Conservation (phyloP, 2,329 filamentous ascomycete species). For the Cercospora sojina region DNA sequence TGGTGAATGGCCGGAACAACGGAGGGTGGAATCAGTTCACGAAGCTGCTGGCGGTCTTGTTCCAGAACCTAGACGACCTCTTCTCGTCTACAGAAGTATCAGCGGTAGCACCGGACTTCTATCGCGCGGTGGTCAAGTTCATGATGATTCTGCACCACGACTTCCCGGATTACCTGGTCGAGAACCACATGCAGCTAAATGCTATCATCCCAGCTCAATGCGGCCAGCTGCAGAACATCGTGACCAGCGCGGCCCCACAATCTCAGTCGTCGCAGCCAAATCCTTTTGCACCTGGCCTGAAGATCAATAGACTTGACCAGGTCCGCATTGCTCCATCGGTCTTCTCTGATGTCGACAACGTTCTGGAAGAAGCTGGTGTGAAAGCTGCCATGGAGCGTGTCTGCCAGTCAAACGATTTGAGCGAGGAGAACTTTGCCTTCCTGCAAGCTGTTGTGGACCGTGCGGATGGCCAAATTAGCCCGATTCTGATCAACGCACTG, state of each 20-base stretch:
- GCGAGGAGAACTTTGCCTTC: constrained; percentile 72
- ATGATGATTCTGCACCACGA: constrained; percentile 87
- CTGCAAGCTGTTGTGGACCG: constrained; percentile 71
- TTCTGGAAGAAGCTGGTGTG: constrained; percentile 53
- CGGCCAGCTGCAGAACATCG: constrained; percentile 82
- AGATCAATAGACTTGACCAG: constrained; percentile 74
- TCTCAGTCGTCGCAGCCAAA: constrained; percentile 68
- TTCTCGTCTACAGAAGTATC: constrained; percentile 71
- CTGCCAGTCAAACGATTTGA: constrained; percentile 46
- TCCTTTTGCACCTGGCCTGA: constrained; percentile 69
- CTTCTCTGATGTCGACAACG: constrained; percentile 59
- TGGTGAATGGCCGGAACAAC: constrained; percentile 49
- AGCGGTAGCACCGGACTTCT: constrained; percentile 74
- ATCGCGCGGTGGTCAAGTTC: constrained; percentile 78
- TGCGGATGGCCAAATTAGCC: constrained; percentile 37
- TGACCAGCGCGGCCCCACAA: constrained; percentile 76
- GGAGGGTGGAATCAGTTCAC: constrained; percentile 74
- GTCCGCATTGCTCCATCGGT: constrained; percentile 66
- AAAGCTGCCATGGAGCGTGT: constrained; percentile 54
- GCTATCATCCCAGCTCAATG: constrained; percentile 79
- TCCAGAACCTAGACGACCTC: constrained; percentile 71
- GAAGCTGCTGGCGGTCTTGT: constrained; percentile 53
- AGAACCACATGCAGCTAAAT: constrained; percentile 80
- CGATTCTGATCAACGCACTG: constrained; percentile 73
- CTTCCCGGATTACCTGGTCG: constrained; percentile 87